phyloP scores from a whole-genome alignment of 2,329 filamentous ascomycete genomes.

The Thyridium curvatum region DNA sequence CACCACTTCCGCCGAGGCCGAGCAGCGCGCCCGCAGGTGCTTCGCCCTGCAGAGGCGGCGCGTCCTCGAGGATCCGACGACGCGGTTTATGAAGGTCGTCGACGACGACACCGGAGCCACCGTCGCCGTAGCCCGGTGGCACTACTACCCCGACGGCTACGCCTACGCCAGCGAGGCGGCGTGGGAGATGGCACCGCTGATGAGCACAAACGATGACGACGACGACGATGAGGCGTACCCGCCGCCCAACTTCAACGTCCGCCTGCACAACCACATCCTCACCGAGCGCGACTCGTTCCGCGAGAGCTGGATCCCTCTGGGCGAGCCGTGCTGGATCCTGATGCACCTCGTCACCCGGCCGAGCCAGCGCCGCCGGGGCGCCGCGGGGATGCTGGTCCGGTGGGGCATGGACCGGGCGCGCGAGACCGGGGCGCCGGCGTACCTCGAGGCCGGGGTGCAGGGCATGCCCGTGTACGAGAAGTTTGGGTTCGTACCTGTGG shows the following conservation, averaged over 20 bases:
- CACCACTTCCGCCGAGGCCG: conserved; percentile 1
- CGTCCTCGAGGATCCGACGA: conserved; percentile 8
- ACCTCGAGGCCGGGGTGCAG: too few relatives aligned
- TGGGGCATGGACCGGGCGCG: too few relatives aligned
- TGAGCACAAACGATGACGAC: not conserved
- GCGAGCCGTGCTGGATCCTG: conserved; percentile 11
- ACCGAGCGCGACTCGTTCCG: conserved; percentile 8
- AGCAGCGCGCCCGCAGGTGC: conserved; percentile 1
- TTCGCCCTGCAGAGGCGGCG: conserved; percentile 10
- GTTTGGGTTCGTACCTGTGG: too few relatives aligned
- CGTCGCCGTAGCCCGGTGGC: conserved; percentile 12
- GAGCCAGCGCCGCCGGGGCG: conserved; percentile 5
- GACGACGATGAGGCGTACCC: conserved; percentile 1
- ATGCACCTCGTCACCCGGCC: conserved; percentile 13
- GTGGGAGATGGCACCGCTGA: conserved; percentile 9
- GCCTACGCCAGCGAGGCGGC: conserved; percentile 4
- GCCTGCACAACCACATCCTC: conserved; percentile 11
- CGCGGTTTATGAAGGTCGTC: conserved; percentile 11
- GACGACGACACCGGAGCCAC: conserved; percentile 6
- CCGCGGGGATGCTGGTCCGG: not conserved
- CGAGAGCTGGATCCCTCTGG: conserved; percentile 6
- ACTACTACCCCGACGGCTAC: conserved; percentile 11
- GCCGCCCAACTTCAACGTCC: conserved; percentile 9
- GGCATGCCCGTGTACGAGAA: too few relatives aligned
- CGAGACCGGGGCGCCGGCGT: too few relatives aligned